phyloP scores from a whole-genome alignment of 805 yeast genomes.

The Debaryomyces prosopidis region DNA sequence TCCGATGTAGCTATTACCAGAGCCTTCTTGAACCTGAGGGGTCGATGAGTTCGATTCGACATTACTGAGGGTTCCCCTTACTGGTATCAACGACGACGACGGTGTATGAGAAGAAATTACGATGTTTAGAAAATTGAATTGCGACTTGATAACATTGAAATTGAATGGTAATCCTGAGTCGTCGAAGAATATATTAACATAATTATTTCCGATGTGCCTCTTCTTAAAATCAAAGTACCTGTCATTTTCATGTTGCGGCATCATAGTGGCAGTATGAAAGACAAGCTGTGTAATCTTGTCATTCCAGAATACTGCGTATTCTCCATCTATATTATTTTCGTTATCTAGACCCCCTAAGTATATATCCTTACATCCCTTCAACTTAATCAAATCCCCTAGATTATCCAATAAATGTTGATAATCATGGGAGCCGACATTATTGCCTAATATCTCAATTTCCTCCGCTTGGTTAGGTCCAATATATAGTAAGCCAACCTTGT shows the following conservation, averaged over 20 bases:
- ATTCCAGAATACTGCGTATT: constrained; percentile 70
- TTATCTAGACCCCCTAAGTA: constrained; percentile 81
- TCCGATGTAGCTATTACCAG: not conserved
- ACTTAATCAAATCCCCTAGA: constrained; percentile 60
- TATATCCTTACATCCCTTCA: constrained; percentile 52
- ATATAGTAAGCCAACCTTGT: constrained; percentile 76
- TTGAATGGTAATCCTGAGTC: constrained; percentile 68
- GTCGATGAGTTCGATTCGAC: constrained; percentile 1
- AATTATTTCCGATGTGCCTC: constrained; percentile 84
- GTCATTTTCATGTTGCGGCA: constrained; percentile 59
- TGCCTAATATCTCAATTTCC: constrained; percentile 66
- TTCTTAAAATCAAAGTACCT: constrained; percentile 57
- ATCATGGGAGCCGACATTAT: constrained; percentile 60
- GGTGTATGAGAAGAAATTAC: constrained; percentile 68
- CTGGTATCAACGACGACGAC: not conserved
- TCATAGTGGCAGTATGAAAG: constrained; percentile 79
- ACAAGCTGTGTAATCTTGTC: constrained; percentile 70
- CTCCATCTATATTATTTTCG: constrained; percentile 70
- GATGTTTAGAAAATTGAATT: constrained; percentile 79
- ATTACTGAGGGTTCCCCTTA: not conserved
- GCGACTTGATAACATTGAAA: constrained; percentile 70
- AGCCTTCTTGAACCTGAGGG: not conserved
- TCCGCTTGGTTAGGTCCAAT: constrained; percentile 65
- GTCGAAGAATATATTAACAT: constrained; percentile 78
- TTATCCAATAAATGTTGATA: constrained; percentile 60